Base-by-base conservation (phyloP, 2,329 filamentous ascomycete genomes). In the Pochonia chlamydosporia region DNA sequence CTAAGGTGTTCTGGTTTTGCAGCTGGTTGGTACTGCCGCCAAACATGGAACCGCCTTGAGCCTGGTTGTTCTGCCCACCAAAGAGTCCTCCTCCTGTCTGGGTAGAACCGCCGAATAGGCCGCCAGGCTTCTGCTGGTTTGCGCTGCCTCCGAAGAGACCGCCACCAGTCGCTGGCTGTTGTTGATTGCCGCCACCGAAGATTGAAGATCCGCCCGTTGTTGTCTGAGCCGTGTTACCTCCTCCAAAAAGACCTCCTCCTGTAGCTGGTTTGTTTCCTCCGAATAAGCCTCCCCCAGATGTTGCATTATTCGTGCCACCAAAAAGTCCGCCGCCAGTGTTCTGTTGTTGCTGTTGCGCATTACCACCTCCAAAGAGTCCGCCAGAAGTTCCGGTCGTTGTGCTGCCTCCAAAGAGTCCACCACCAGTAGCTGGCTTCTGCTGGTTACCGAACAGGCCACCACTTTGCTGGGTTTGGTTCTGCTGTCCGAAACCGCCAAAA, bases 61-160 rank as follows among this genome's bases (percentile, higher is more conserved):
- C 71, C 54, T 79, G 72, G 54, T 64, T 70, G 46, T 63, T 69
- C 46, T 68, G 70, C 40, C 56, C 61, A 2, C 77, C 77, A 53
- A 88, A 87, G 3, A 85, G 58, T 35, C 80, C 66, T 6, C 73
- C 70, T 13, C 70, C 57, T 25, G 67, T 56, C 43, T 73, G 71
- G 42, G 72, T 69, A 61, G 70, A 54, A 20, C 57, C 58, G 13
- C 79, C 78, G 51, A 84, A 84, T 14, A 82, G 61, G 26, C 78
- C 68, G 23, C 70, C 69, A 11, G 71, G 57, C 54, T 67, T 69
- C 51, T 69, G 66, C 37, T 67, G 64, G 43, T 64, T 61, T 43
- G 63, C 66, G 23, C 62, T 44, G 44, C 52, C 51, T 2, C 78
- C 78, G 47, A 83, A 83, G 3, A 81, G 63, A 2, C 76, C 70